A percentile compares a stretch with the other conserved stretches of the same genome.
phyloP scores from a whole-genome alignment of 257 asterid genomes.

The Solanum chaucha region DNA sequence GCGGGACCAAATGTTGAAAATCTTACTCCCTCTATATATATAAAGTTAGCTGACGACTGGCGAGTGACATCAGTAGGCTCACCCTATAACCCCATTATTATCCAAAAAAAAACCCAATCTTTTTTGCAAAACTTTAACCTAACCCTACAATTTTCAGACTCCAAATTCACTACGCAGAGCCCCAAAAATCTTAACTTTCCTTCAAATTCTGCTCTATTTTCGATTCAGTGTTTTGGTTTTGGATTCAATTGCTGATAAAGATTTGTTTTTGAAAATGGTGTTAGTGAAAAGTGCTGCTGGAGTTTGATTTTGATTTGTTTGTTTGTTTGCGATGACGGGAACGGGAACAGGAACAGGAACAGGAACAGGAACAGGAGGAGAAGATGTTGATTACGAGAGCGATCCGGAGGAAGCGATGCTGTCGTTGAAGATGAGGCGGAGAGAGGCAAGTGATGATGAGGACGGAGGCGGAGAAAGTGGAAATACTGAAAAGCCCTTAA shows the following conservation, averaged over 20 bases:
- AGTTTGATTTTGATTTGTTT: neutral
- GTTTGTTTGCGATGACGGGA: slow-evolving; percentile 19
- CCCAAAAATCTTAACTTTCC: neutral
- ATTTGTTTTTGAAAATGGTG: neutral
- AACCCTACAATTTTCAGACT: neutral
- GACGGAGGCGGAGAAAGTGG: slow-evolving; percentile 27
- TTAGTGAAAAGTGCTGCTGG: neutral
- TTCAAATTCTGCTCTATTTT: neutral
- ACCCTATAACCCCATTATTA: neutral
- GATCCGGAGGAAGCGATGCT: slow-evolving; percentile 92
- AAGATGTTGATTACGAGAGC: slow-evolving; percentile 82
- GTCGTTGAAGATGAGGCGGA: slow-evolving; percentile 77
- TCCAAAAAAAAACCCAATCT: neutral
- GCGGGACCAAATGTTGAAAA: neutral
- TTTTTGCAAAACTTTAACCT: neutral
- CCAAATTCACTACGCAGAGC: neutral
- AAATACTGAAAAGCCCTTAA: slow-evolving; percentile 20
- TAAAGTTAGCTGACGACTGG: neutral
- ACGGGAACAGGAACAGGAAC: neutral
- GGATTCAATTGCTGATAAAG: neutral
- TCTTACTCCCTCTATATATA: neutral
- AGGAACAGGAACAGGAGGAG: slow-evolving; percentile 14
- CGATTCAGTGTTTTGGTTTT: neutral
- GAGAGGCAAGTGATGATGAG: slow-evolving; percentile 90
- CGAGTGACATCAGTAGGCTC: neutral